phyloP scores from a whole-genome alignment of 2,329 filamentous ascomycete genomes.

The Colletotrichum navitas region DNA sequence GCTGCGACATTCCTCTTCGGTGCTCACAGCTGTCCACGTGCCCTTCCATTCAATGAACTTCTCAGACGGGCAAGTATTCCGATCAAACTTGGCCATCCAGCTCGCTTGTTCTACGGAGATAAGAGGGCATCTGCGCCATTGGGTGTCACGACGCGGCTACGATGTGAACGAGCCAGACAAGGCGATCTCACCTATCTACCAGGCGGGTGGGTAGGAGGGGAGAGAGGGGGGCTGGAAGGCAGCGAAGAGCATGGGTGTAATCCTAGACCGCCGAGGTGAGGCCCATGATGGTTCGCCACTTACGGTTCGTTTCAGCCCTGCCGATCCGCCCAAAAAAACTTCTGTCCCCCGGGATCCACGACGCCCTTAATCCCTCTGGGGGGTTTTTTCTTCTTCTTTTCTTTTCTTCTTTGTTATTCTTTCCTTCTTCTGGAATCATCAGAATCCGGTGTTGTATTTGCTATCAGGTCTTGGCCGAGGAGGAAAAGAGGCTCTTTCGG shows the following conservation, averaged over 20 bases:
- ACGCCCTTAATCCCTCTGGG: background rate
- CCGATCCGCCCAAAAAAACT: constrained; percentile 11
- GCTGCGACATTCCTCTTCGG: constrained; percentile 5
- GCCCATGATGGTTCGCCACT: constrained; percentile 13
- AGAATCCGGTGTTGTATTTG: too few relatives aligned
- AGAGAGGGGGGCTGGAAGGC: background rate
- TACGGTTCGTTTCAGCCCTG: constrained; percentile 38
- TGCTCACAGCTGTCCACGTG: constrained; percentile 16
- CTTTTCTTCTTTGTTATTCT: too few relatives aligned
- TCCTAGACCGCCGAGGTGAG: constrained; percentile 2
- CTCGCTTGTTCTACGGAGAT: constrained; percentile 10
- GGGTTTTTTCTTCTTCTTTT: background rate
- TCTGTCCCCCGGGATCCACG: background rate
- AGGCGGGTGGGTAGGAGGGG: background rate
- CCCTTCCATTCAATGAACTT: background rate
- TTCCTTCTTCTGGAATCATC: background rate
- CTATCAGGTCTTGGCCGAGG: background rate
- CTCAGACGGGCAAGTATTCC: constrained; percentile 8
- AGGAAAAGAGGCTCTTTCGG: too few relatives aligned
- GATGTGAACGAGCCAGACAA: background rate
- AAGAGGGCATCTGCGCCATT: background rate
- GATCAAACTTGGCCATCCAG: background rate
- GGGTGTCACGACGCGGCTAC: background rate
- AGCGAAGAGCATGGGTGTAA: background rate
- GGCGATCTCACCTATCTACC: constrained; percentile 10